A percentile compares a stretch with the other conserved stretches of the same genome.
These are phyloP conservation scores for Sanghuangporus sanghuang DNA, from an alignment of 1,284 basidiomycete genomes.

Conservation along the genomic window DNA sequence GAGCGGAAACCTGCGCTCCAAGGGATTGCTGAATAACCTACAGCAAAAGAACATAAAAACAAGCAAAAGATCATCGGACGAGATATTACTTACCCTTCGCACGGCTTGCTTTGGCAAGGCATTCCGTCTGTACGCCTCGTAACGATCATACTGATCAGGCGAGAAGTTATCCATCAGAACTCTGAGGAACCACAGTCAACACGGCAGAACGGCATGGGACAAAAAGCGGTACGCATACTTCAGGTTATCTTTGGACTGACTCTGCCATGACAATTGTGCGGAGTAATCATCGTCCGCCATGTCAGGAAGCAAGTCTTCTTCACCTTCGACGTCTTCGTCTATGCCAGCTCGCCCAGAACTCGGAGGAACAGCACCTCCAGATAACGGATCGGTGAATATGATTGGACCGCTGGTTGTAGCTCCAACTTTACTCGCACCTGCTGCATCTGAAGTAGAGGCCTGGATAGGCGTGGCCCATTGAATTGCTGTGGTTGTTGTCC, in stretches of 20 bases:
- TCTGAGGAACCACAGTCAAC: conserved; percentile 32
- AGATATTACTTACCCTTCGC: conserved; percentile 50
- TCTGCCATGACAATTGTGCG: conserved; percentile 72
- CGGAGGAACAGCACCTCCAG: conserved; percentile 19
- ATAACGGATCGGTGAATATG: conserved; percentile 23
- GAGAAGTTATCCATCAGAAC: conserved; percentile 86
- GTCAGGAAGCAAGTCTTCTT: conserved; percentile 69
- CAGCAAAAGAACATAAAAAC: not conserved
- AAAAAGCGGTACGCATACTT: conserved; percentile 41
- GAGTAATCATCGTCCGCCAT: conserved; percentile 86
- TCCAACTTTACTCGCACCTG: conserved; percentile 5
- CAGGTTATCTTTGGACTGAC: conserved; percentile 77
- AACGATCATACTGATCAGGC: conserved; percentile 80
- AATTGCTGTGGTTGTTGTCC: not conserved
- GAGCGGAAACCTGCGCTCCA: conserved; percentile 80
- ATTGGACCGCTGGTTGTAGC: conserved; percentile 20
- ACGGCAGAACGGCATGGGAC: not conserved
- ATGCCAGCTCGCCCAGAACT: conserved; percentile 21
- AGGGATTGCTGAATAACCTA: conserved; percentile 82
- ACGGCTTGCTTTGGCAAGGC: conserved; percentile 81
- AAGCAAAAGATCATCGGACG: not conserved
- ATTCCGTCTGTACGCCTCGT: conserved; percentile 81
- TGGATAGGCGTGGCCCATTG: conserved; percentile 16
- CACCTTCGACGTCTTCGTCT: conserved; percentile 54
- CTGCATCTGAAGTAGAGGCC: conserved; percentile 6